Base-by-base conservation (phyloP, 306 rosid species). In the Vigna reflexopilosa region DNA sequence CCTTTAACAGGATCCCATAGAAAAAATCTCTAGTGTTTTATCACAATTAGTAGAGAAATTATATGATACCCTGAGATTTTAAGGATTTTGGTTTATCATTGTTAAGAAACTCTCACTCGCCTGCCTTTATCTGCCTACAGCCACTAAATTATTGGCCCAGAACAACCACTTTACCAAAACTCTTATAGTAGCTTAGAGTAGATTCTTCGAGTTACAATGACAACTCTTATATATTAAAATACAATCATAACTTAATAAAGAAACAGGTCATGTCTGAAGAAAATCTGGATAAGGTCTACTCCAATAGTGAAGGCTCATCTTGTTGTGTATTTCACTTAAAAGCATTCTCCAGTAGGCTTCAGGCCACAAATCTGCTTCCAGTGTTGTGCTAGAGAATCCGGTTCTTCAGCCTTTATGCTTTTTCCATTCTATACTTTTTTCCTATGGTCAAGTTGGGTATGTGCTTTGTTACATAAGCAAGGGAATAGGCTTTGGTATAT, bases 361-460 rank as follows among this genome's bases (percentile, higher is more conserved):
- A 63, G 3, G 16, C 65, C 71, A 44, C 86, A 56, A 72, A 73
- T 73, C 42, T 78, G 50, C 48, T 50, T 77, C 56, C 64, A 74
- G 63, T 42, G 20, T 30, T 47, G 44, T 80, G 84, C 84, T 44
- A 80, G 13, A 72, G 87, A 77, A 84, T 61, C 80, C 0, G 69
- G 47, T 84, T 77, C 87, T 47, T 20, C 0, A 76, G 57, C 80
- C 82, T 28, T 80, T 57, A 70, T 56, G 59, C 80, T 80, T 84
- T 72, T 80, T 76, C 82, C 69, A 8, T 67, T 72, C 70, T 34
- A 52, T 32, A 51, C 67, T 69, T 70, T 80, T 42, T 82, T 50
- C 17, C 69, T 11, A 50, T 26, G 70, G 73, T 30, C 42, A 75
- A 67, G 76, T 28, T 69, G 34, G 50, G 66, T 49, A 59, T 55